A percentile compares a stretch with the other conserved stretches of the same genome.
phyloP scores from a whole-genome alignment of 1,139 yeast species.

The Entelexis sorbosivorans region DNA sequence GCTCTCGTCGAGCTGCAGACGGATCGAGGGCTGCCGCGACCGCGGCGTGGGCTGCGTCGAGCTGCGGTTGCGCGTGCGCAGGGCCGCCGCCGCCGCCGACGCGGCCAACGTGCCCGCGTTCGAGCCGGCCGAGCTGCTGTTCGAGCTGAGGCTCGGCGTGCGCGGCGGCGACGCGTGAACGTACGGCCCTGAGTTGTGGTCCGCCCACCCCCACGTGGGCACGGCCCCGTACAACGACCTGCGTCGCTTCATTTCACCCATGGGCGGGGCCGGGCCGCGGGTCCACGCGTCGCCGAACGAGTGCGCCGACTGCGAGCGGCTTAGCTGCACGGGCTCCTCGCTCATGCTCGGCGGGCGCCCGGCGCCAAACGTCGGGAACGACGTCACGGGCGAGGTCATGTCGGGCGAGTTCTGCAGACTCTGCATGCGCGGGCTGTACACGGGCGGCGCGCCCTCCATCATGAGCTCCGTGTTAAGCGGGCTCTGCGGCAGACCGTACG shows the following conservation, averaged over 20 bases:
- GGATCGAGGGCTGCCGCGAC: conserved; percentile 20
- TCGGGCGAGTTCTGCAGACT: conserved; percentile 15
- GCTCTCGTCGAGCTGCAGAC: conserved; percentile 23
- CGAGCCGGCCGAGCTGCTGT: background rate
- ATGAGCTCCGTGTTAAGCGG: conserved; percentile 2
- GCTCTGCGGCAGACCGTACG: conserved; percentile 8
- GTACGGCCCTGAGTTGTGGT: background rate
- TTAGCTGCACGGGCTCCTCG: conserved; percentile 8
- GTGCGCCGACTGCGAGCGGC: conserved; percentile 5
- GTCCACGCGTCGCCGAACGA: background rate
- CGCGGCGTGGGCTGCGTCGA: conserved; percentile 17
- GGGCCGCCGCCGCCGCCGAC: conserved; percentile 20
- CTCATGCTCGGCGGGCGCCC: background rate
- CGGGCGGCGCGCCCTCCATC: conserved; percentile 5
- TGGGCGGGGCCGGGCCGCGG: background rate
- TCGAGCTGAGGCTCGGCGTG: conserved; percentile 4
- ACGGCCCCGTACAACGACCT: conserved; percentile 16
- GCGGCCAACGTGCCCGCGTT: conserved; percentile 15
- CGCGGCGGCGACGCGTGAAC: conserved; percentile 2
- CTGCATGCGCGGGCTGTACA: conserved; percentile 8
- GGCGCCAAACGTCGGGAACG: background rate
- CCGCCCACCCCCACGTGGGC: conserved; percentile 11
- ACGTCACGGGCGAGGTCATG: background rate
- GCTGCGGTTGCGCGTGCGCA: conserved; percentile 17
- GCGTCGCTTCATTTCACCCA: conserved; percentile 17